These are phyloP conservation scores for Polyporus arcularius DNA, from an alignment of 768 basidiomycete species.

Conservation along the genomic window DNA sequence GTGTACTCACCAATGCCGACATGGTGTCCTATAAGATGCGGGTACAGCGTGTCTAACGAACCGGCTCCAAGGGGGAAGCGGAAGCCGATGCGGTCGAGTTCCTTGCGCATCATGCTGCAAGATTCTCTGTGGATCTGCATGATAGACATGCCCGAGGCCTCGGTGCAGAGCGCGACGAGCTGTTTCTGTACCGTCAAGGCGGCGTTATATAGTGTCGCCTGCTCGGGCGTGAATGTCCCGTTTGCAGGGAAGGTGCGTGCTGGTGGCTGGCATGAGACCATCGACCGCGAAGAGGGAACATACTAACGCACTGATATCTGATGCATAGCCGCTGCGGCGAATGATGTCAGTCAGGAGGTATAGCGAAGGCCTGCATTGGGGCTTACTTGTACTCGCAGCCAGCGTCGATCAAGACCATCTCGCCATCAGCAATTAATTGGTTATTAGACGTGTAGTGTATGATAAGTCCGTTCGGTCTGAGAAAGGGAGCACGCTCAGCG, in stretches of 20 bases:
- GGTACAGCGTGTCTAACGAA: constrained; percentile 78
- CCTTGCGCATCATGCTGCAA: constrained; percentile 62
- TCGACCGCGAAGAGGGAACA: background rate
- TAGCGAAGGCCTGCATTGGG: background rate
- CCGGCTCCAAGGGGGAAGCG: constrained; percentile 52
- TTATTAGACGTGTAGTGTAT: constrained; percentile 97
- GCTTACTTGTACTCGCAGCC: constrained; percentile 89
- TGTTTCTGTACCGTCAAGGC: constrained; percentile 73
- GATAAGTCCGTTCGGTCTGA: constrained; percentile 81
- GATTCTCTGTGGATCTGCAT: constrained; percentile 79
- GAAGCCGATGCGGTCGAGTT: constrained; percentile 80
- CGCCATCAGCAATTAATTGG: constrained; percentile 65
- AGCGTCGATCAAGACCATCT: constrained; percentile 86
- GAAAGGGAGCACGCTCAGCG: background rate
- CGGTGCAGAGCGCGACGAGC: constrained; percentile 62
- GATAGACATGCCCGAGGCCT: constrained; percentile 56
- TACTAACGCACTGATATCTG: constrained; percentile 76
- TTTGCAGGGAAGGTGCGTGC: constrained; percentile 88
- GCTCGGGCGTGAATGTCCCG: constrained; percentile 76
- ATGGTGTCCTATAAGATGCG: constrained; percentile 90
- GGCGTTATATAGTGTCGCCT: constrained; percentile 83
- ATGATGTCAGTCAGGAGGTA: constrained; percentile 7
- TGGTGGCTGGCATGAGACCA: constrained; percentile 29
- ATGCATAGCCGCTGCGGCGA: constrained; percentile 77
- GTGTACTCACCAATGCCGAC: constrained; percentile 76